Percentiles rank a stretch among this genome's conserved stretches.
These are phyloP conservation scores for Coprinopsis marcescibilis DNA, from an alignment of 768 basidiomycete genomes.

Conservation along the genomic window DNA sequence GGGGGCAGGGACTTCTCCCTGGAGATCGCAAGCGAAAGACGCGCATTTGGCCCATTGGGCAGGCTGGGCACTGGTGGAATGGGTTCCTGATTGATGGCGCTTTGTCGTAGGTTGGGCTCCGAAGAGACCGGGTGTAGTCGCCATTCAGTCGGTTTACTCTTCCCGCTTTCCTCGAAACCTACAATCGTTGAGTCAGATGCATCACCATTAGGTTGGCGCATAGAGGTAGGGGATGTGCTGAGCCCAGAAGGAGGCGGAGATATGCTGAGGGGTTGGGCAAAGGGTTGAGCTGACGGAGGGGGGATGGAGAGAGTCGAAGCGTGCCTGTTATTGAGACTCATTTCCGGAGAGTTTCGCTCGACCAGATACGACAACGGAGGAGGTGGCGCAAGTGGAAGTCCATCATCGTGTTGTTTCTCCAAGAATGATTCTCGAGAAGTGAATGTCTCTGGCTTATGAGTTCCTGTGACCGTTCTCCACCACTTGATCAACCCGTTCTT, in stretches of 20 bases:
- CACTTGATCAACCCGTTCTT: conserved; percentile 74
- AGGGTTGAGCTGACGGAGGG: conserved; percentile 58
- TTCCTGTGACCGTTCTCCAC: conserved; percentile 71
- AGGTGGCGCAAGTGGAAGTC: conserved; percentile 79
- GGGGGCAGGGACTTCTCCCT: conserved; percentile 79
- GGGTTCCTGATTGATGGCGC: conserved; percentile 23
- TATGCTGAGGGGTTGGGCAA: conserved; percentile 50
- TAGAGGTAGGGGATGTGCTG: conserved; percentile 70
- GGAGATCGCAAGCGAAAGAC: conserved; percentile 23
- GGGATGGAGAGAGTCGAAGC: conserved; percentile 56
- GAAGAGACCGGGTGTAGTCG: conserved; percentile 49
- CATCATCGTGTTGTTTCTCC: conserved; percentile 69
- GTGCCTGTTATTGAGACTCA: conserved; percentile 41
- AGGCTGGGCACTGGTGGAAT: conserved; percentile 21
- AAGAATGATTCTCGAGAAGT: conserved; percentile 24
- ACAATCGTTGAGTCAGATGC: conserved; percentile 38
- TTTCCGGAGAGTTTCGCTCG: conserved; percentile 48
- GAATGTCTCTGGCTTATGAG: conserved; percentile 27
- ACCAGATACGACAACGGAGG: conserved; percentile 90
- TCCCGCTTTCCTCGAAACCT: conserved; percentile 28
- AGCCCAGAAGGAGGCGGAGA: conserved; percentile 74
- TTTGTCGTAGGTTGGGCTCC: conserved; percentile 57
- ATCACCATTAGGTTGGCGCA: conserved; percentile 45
- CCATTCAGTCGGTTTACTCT: conserved; percentile 27
- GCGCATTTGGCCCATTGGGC: conserved; percentile 16